Base-by-base conservation (phyloP, 345 rosid genomes). In the Erysimum cheiranthoides region DNA sequence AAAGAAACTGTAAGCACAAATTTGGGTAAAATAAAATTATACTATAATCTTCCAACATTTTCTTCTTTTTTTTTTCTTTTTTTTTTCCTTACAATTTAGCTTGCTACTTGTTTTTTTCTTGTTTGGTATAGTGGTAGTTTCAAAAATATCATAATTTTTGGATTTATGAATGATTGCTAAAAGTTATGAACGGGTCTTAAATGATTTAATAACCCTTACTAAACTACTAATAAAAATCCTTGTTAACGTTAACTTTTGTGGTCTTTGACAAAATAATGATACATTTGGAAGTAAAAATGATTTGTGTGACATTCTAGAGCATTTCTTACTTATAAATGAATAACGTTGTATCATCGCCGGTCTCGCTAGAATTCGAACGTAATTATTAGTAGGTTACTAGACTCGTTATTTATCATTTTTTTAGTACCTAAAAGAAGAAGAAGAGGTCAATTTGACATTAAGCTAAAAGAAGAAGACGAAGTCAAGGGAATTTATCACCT, bases 361-460 rank as follows among this genome's bases (percentile, higher is more conserved):
- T 72, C 25, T 38, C 69, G 39, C 36, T 38, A 68, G 13, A 52
- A 68, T 13, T 18, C 10, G 50, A 32, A 43, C 21, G 56, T 58
- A 32, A 43, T 31, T 17, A 70, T 39, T 27, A 10, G 10, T 52
- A 40, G 0, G 21, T 13, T 38, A 67, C 9, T 27, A 34, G 31
- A 21, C 8, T 7, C 5, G 45, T 53, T 36, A 51, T 52, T 7
- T 54, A 9, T 30, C 2, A 28, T 4, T 3, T 32, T 12, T 38
- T 51, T 10, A 36, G 4, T 12, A 38, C 53, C 51, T 49, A 51
- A 30, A 40, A 50, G 42, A 36, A 21, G 27, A 12, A 52, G 79
- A 76, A 69, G 35, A 35, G 21, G 71, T 76, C 71, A 76, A 70
- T 47, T 8, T 56, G 59, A 62, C 71, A 53, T n/a, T 42, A 8